Conservation (phyloP, 2,329 filamentous ascomycete species). For the Knoxdaviesia proteae region DNA sequence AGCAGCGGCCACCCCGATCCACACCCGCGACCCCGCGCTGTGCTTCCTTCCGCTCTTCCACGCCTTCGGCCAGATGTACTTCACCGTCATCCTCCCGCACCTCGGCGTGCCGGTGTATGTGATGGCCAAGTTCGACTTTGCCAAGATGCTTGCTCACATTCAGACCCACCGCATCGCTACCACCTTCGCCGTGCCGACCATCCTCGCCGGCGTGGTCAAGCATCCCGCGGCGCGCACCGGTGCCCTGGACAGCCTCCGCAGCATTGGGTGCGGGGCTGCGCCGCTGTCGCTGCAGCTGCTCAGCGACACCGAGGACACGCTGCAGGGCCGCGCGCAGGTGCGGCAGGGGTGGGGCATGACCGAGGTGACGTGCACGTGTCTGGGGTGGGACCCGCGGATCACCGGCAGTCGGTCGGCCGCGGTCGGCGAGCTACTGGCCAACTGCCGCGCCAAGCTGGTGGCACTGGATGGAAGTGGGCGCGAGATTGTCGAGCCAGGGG, state of each 20-base stretch:
- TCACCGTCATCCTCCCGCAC: conserved; percentile 36
- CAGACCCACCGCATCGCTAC: conserved; percentile 47
- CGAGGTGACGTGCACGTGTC: conserved; percentile 51
- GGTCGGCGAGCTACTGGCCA: conserved; percentile 50
- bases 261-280: conserved; percentile 45
- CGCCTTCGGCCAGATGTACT: conserved; percentile 51
- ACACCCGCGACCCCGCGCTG: conserved; percentile 22
- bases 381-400: conserved; percentile 31
- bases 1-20: conserved; percentile 12
- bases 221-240: conserved; percentile 42
- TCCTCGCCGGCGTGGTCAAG: conserved; percentile 54
- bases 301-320: conserved; percentile 36
- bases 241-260: conserved; percentile 45
- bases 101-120: conserved; percentile 49
- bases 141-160: conserved; percentile 47
- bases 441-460: conserved; percentile 48
- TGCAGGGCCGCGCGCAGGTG: conserved; percentile 18
- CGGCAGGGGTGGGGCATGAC: conserved; percentile 79
- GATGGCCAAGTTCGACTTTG: conserved; percentile 60
- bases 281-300: conserved; percentile 38
- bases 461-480: conserved; percentile 25
- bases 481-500: conserved; percentile 25
- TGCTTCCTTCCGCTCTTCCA: conserved; percentile 64
- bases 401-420: conserved; percentile 16
- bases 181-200: conserved; percentile 50